phyloP scores from a whole-genome alignment of 345 rosid species.

The Gossypium australe region DNA sequence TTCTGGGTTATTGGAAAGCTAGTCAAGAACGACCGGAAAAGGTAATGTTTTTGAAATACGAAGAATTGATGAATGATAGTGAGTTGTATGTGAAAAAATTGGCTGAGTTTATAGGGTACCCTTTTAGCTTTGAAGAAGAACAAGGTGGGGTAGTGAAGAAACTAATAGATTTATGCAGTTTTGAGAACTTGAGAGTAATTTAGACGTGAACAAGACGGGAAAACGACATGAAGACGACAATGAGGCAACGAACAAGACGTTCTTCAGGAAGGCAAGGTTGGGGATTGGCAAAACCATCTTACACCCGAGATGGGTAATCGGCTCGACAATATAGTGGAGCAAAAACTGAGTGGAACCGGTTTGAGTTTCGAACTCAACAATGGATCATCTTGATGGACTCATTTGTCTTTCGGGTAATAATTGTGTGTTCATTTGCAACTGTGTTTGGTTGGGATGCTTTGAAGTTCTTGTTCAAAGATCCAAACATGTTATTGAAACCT shows the following conservation, averaged over 20 bases:
- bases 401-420: too few relatives aligned
- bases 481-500: too few relatives aligned
- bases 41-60: slow-evolving; percentile 33
- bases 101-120: slow-evolving; percentile 34
- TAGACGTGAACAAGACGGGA: slow-evolving; percentile 25
- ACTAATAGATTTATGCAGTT: slow-evolving; percentile 30
- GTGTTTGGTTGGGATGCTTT: too few relatives aligned
- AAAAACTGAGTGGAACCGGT: slow-evolving; percentile 24
- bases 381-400: neutral
- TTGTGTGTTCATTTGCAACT: too few relatives aligned
- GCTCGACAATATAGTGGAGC: slow-evolving; percentile 22
- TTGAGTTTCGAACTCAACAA: slow-evolving; percentile 5
- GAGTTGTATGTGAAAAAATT: slow-evolving; percentile 22
- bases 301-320: slow-evolving; percentile 29
- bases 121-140: slow-evolving; percentile 18
- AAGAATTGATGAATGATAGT: slow-evolving; percentile 26
- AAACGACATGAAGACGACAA: slow-evolving; percentile 19
- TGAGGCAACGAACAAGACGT: neutral
- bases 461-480: too few relatives aligned
- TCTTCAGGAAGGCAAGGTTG: slow-evolving; percentile 38
- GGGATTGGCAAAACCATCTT: slow-evolving; percentile 41
- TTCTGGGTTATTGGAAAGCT: slow-evolving; percentile 30
- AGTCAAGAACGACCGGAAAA: slow-evolving; percentile 24
- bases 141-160: slow-evolving; percentile 15
- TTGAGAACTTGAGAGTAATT: slow-evolving; percentile 27